Base-by-base conservation (phyloP, 2,329 filamentous ascomycete genomes). In the Coniochaeta pulveracea region DNA sequence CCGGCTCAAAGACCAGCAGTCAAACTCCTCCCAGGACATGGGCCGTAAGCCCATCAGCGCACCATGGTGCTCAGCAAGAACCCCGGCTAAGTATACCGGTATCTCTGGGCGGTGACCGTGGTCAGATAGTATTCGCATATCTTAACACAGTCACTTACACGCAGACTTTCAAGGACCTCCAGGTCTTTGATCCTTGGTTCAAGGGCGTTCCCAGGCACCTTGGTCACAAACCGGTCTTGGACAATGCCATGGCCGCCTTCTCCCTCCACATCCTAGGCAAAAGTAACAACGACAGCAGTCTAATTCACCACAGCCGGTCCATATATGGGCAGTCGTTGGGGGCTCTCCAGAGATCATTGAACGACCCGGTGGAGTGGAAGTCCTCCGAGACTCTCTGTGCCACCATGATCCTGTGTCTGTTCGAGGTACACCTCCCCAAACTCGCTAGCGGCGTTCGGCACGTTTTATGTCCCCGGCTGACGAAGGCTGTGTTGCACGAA, bases 361-460 rank as follows among this genome's bases (percentile, higher is more conserved):
- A 50, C 34, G 58, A 63, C 39, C 46, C 51, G 2, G 41, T 40
- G 11, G 51, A 55, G 37, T 62, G 58, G 58, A 54, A 47, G 37
- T 44, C 53, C 10, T 46, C 55, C 2, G 59, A 61, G 43, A 63
- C 58, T n/a, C 43, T 61, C 17, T 60, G 55, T 34, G 46, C 63
- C 3, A 50, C 56, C 27, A 58, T 61, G 42, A 40, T 63, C 24
- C 42, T 61, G 25, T 57, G 57, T 34, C 43, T 58, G 11, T 61
- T 52, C 21, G 59, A 61, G 51, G 55, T 60, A 46, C 28, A 45
- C 40, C 22, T 24, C 22, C 22, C 22, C 22, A 9, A 24, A 24
- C n/a, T 24, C n/a, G 9, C 22, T 24, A 9, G 9, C n/a, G 22
- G 9, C 22, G n/a, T 24, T n/a, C n/a, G n/a, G n/a, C n/a, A n/a